Evolutionary conservation across 139 green algal species (phyloP).

Genomic region (Coelastrella sp.): DNA sequence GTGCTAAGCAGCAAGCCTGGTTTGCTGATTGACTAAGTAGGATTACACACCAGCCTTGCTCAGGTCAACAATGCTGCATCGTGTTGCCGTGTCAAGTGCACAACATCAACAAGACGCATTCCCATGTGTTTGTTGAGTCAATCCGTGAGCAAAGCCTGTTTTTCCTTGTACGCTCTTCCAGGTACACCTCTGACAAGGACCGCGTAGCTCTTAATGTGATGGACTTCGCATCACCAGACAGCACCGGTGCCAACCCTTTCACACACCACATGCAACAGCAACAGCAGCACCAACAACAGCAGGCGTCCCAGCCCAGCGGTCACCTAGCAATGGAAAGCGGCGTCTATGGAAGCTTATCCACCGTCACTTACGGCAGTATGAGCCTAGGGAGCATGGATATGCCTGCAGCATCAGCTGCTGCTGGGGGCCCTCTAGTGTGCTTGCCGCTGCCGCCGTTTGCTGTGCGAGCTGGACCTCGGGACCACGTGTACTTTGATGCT

Average conservation of each 20-base stretch:
- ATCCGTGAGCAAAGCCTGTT: no score
- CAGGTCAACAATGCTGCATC: no score
- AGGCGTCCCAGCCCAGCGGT: neutral
- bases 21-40: no score
- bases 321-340: neutral
- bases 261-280: neutral
- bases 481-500: slow-evolving; percentile 81
- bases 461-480: slow-evolving; percentile 75
- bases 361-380: neutral
- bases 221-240: slow-evolving; percentile 66
- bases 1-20: no score
- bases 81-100: no score
- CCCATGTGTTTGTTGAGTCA: no score
- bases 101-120: no score
- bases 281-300: neutral
- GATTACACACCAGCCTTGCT: no score
- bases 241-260: slow-evolving; percentile 26
- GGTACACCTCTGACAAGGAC: slow-evolving; percentile 75
- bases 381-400: neutral
- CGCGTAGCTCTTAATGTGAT: slow-evolving; percentile 72
- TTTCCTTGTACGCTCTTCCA: no score
- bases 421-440: neutral
- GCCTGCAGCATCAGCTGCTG: neutral
- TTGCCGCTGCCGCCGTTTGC: slow-evolving; percentile 73
- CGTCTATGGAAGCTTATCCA: neutral